These are phyloP conservation scores for Fusarium duplospermum DNA, from an alignment of 2,329 filamentous ascomycete species.

Conservation along the genomic window DNA sequence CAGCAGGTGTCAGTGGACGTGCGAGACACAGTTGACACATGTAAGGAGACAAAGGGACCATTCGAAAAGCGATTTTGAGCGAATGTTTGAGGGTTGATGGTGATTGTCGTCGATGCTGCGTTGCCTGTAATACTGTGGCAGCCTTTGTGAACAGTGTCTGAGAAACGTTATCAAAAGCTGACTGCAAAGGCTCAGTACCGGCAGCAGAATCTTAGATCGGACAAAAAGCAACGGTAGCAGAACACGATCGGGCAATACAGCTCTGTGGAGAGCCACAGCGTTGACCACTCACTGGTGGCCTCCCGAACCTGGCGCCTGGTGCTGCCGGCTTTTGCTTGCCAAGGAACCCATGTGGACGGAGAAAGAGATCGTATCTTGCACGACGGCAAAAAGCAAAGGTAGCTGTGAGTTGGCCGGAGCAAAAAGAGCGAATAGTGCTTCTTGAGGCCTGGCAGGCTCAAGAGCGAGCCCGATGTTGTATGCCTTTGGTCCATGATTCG, in stretches of 20 bases:
- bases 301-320: neutral
- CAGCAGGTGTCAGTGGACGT: conserved; percentile 15
- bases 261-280: neutral
- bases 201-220: neutral
- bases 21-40: conserved; percentile 7
- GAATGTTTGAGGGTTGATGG: neutral
- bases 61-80: conserved; percentile 1
- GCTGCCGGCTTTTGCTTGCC: neutral
- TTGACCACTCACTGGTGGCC: neutral
- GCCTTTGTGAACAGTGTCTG: neutral
- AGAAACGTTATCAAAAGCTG: neutral
- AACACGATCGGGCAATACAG: neutral
- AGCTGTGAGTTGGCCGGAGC: conserved; percentile 10
- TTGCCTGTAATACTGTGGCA: neutral
- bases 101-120: neutral
- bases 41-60: neutral
- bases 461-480: conserved; percentile 31
- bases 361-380: conserved; percentile 12
- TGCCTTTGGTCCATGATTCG: conserved; percentile 32
- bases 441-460: conserved; percentile 20
- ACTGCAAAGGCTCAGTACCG: neutral
- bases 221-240: neutral
- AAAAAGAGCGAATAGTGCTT: neutral
- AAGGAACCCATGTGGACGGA: conserved; percentile 2
- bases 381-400: conserved; percentile 21